A percentile compares a stretch with the other conserved stretches of the same genome.
These are phyloP conservation scores for Candida awuae DNA, from an alignment of 805 yeast genomes.

Conservation along the genomic window DNA sequence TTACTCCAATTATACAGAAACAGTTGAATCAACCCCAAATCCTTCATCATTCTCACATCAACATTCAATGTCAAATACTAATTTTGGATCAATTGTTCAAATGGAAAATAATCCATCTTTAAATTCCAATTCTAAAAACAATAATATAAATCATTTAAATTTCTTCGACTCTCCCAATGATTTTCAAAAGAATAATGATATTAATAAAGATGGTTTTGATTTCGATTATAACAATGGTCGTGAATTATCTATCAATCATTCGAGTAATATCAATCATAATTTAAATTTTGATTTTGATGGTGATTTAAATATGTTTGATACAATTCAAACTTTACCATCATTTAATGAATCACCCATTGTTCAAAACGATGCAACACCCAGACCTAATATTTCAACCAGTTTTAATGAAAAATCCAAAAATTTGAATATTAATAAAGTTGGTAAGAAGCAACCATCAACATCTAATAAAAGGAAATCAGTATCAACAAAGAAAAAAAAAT, in stretches of 20 bases:
- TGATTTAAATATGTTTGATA: conserved; percentile 24
- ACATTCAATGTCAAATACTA: conserved; percentile 3
- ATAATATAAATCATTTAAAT: conserved; percentile 2
- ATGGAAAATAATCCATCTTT: background rate
- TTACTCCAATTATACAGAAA: background rate
- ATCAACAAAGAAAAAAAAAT: background rate
- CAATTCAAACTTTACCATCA: conserved; percentile 6
- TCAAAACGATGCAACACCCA: background rate
- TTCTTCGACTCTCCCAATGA: conserved; percentile 19
- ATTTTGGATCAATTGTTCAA: background rate
- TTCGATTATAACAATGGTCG: conserved; percentile 11
- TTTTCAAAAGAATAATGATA: conserved; percentile 15
- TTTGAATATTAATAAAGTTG: too few relatives aligned
- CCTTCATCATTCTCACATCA: conserved; percentile 3
- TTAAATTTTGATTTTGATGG: conserved; percentile 24
- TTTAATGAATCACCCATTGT: background rate
- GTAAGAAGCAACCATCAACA: conserved; percentile 14
- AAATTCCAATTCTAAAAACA: background rate
- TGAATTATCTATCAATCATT: conserved; percentile 8
- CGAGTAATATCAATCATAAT: conserved; percentile 13
- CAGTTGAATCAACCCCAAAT: conserved; percentile 5
- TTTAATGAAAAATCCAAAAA: background rate
- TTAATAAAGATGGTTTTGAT: conserved; percentile 10
- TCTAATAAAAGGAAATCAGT: conserved; percentile 14
- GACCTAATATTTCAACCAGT: background rate